phyloP scores from a whole-genome alignment of 345 rosid genomes.

The Populus ilicifolia region DNA sequence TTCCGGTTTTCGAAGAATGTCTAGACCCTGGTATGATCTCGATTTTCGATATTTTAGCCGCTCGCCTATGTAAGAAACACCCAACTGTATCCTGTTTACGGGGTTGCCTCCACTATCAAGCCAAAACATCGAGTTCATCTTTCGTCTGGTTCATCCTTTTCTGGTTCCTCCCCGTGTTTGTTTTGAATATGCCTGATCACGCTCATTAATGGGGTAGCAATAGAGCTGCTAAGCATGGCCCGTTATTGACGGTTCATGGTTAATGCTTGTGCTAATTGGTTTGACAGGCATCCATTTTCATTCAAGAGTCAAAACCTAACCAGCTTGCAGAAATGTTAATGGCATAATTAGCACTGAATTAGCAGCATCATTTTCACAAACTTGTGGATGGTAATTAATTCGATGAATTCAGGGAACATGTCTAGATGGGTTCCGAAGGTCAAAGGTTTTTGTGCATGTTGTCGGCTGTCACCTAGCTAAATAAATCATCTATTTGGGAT shows the following conservation, averaged over 20 bases:
- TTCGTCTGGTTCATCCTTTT: neutral
- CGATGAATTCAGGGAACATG: neutral
- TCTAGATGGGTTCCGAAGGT: neutral
- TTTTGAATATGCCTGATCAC: neutral
- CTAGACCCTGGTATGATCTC: slow-evolving; percentile 1
- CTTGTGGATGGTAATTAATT: neutral
- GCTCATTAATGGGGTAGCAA: neutral
- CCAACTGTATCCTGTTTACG: neutral
- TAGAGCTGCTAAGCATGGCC: neutral
- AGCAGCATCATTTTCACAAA: neutral
- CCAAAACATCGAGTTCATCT: neutral
- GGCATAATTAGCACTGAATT: neutral
- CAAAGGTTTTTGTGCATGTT: neutral
- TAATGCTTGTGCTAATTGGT: neutral
- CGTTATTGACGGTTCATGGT: neutral
- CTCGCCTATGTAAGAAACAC: neutral
- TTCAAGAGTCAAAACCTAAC: neutral
- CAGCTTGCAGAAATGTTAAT: neutral
- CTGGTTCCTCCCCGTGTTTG: neutral
- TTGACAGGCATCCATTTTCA: neutral
- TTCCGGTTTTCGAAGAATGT: slow-evolving; percentile 17
- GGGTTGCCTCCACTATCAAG: neutral
- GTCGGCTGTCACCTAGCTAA: neutral
- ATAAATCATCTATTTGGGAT: too few relatives aligned
- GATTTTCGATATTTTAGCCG: neutral